Base-by-base conservation (phyloP, 2,329 filamentous ascomycete species). In the Cordyceps tenuipes region DNA sequence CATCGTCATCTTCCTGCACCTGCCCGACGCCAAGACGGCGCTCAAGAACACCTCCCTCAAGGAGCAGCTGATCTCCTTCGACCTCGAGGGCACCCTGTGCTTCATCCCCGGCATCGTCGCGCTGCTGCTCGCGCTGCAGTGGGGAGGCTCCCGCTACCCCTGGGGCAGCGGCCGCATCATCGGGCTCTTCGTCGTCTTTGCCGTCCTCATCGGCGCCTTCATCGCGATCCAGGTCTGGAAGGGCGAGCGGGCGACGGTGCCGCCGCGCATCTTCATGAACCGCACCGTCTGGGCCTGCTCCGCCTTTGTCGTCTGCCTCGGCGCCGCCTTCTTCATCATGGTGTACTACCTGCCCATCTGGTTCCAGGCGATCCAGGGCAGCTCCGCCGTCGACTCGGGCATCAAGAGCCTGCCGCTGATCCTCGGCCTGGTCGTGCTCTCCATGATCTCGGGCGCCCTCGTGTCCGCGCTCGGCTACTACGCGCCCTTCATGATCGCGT, bases 291-390 rank as follows among this genome's bases (percentile, higher is more conserved):
- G 69, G 17, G 67, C 0, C 67, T 80, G 3, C 64, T 81, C 8
- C 1, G 57, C 67, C 21, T 59, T 58, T 71, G 49, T 60, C 46
- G 9, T 60, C 31, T 49, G 59, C 39, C 50, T 52, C n/a, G 68
- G 69, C 68, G 70, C 53, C 69, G 69, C 3, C 71, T 54, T 54
- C 34, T 60, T 53, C 31, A 50, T 50, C 50, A 60, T 54, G 69
- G 69, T 75, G 7, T 76, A 78, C 66, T 79, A 73, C 65, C 68
- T 80, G 9, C 76, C 77, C 15, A 73, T 79, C 59, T 80, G 75
- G 73, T 79, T 77, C 66, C 76, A 78, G 62, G 71, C 74, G 10
- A 73, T 76, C 53, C 66, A 73, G 60, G 73, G 61, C 56, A 49
- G 46, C 44, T 61, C 63, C 10, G 62, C 63, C 39, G 44, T 64